Evolutionary conservation across 805 yeast species (phyloP).

Genomic region (Saccharomycopsis oosterbeekiorum): DNA sequence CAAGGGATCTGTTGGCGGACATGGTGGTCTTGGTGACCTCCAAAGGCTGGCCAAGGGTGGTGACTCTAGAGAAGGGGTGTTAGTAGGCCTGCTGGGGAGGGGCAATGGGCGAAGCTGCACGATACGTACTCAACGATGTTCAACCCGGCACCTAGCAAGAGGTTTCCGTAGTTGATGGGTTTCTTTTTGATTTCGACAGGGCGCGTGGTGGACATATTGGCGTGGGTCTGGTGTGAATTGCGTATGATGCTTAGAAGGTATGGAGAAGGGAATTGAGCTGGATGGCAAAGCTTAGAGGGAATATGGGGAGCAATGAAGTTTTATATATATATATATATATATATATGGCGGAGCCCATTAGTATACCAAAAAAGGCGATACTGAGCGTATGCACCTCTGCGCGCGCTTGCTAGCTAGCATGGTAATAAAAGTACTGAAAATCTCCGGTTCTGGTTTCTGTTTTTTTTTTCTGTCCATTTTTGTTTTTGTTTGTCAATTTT

Average conservation of each 20-base stretch:
- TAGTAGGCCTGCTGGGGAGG: not conserved
- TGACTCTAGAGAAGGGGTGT: conserved; percentile 35
- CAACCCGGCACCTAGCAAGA: conserved; percentile 86
- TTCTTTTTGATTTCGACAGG: conserved; percentile 51
- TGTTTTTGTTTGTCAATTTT: too few species aligned
- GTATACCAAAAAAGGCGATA: too few species aligned
- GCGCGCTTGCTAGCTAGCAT: too few species aligned
- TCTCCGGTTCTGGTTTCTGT: too few species aligned
- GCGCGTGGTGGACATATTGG: not conserved
- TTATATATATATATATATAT: too few species aligned
- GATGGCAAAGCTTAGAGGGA: not conserved
- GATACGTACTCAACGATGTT: conserved; percentile 60
- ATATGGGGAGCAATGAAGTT: too few species aligned
- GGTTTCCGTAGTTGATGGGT: conserved; percentile 80
- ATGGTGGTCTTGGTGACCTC: conserved; percentile 95
- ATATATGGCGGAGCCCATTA: too few species aligned
- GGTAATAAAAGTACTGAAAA: too few species aligned
- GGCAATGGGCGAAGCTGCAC: too few species aligned
- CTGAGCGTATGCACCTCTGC: too few species aligned
- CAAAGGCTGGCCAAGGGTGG: conserved; percentile 93
- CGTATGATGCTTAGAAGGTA: not conserved
- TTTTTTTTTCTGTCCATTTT: too few species aligned
- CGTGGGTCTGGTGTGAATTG: not conserved
- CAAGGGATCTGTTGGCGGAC: conserved; percentile 86
- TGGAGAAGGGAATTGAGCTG: not conserved